Evolutionary conservation across 805 yeast species (phyloP), one percentile per base, ranked within the genome.

Genomic region (Komagataella populi): DNA sequence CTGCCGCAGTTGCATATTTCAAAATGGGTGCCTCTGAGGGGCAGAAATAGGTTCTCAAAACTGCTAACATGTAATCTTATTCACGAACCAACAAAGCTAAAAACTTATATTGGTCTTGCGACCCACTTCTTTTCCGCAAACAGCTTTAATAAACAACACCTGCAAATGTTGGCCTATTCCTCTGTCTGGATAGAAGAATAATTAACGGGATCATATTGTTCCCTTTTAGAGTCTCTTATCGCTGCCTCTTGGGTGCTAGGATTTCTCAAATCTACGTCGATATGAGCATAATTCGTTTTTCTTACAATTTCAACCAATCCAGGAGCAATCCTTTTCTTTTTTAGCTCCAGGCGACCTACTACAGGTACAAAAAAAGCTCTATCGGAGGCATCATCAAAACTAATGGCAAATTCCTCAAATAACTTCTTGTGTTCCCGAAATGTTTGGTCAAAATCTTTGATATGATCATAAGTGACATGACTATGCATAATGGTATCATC

Each of bases 381-480:
- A 23, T 71, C 68, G 36, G 77, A 66, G 48, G 76, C 77, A 50
- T 71, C 74, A 48, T 73, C 78, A 57, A 87, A 78, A 47, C 81
- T 76, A 48, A 90, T 68, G 1, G 84, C 80, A 55, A 90, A 64
- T 65, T 90, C 96, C 56, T 82, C 82, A 48, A 63, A 56, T 53
- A 64, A 69, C 57, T 63, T 62, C 12, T 68, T 59, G 54, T 74
- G 75, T 46, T 71, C 65, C 48, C 68, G 72, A 59, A 70, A 69
- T 53, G 76, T 78, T 74, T 88, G 78, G 59, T 89, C 96, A 62
- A 84, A 88, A 64, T 90, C 96, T 66, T 88, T 83, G 48, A 74
- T 66, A 60, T 85, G 86, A 48, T 73, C 71, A 63, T 78, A 87
- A n/a, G 64, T 68, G 23, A 63, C 63, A 12, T 61, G 61, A 5